Evolutionary conservation across 1,284 basidiomycete genomes (phyloP).

Genomic region (Apiotrichum mycotoxinovorans): DNA sequence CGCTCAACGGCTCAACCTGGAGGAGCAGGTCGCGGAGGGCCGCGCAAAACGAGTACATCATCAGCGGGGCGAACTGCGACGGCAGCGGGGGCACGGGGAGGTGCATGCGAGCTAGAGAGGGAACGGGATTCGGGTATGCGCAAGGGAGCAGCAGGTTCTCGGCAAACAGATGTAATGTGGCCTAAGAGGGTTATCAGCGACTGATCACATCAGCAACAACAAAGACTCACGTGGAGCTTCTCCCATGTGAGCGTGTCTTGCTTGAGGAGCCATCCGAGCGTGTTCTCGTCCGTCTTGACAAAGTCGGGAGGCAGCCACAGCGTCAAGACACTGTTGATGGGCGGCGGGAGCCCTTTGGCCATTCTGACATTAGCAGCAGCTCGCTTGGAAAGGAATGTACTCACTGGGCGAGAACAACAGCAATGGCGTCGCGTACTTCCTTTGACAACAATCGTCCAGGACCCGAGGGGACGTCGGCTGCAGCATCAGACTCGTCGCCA

Average conservation of each 20-base stretch:
- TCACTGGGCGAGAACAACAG: slow-evolving; percentile 35
- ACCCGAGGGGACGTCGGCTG: background rate
- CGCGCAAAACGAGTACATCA: slow-evolving; percentile 42
- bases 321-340: slow-evolving; percentile 34
- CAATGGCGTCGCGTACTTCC: slow-evolving; percentile 35
- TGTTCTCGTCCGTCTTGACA: slow-evolving; percentile 38
- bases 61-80: slow-evolving; percentile 36
- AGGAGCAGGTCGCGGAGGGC: slow-evolving; percentile 34
- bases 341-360: slow-evolving; percentile 36
- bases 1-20: slow-evolving; percentile 27
- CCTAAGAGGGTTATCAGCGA: slow-evolving; percentile 23
- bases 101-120: slow-evolving; percentile 35
- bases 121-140: slow-evolving; percentile 45
- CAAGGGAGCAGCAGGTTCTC: slow-evolving; percentile 41
- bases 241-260: slow-evolving; percentile 41
- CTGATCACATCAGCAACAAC: slow-evolving; percentile 15
- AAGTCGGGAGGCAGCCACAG: slow-evolving; percentile 42
- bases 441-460: slow-evolving; percentile 19
- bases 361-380: slow-evolving; percentile 25
- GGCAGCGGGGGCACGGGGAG: slow-evolving; percentile 37
- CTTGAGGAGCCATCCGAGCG: slow-evolving; percentile 35
- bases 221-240: slow-evolving; percentile 22
- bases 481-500: background rate
- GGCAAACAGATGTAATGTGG: slow-evolving; percentile 37
- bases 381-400: slow-evolving; percentile 3